Percentiles rank a stretch among this genome's conserved stretches.
phyloP scores from a whole-genome alignment of 2,329 filamentous ascomycete genomes.

The Diaporthe citrichinensis region DNA sequence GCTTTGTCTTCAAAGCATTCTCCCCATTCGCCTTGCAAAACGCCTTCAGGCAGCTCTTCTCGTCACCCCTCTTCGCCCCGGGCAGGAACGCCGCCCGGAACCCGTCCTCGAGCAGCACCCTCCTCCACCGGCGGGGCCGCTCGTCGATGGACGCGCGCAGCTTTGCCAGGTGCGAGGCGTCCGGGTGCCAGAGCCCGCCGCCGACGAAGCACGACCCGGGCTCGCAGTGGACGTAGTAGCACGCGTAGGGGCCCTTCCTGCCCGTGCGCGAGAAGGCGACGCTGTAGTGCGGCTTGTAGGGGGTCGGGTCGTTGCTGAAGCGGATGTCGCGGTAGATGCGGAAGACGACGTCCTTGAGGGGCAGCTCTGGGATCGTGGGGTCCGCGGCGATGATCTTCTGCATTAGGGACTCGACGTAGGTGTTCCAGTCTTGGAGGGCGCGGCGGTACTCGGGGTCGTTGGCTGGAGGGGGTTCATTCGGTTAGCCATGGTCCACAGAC shows the following conservation, averaged over 20 bases:
- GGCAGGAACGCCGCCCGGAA: slow-evolving; percentile 78
- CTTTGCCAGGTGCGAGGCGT: slow-evolving; percentile 73
- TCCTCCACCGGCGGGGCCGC: slow-evolving; percentile 78
- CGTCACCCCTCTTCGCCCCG: slow-evolving; percentile 64
- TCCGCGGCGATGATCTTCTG: slow-evolving; percentile 80
- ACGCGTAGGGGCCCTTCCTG: slow-evolving; percentile 87
- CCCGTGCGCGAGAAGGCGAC: slow-evolving; percentile 91
- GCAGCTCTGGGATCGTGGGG: slow-evolving; percentile 87
- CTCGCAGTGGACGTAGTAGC: slow-evolving; percentile 89
- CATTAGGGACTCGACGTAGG: slow-evolving; percentile 81
- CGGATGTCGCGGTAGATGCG: slow-evolving; percentile 90
- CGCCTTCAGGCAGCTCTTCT: slow-evolving; percentile 73
- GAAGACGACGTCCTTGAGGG: slow-evolving; percentile 87
- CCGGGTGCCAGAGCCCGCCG: slow-evolving; percentile 86
- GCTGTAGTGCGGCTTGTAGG: slow-evolving; percentile 91
- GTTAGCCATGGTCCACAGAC: background rate
- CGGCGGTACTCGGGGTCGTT: slow-evolving; percentile 85
- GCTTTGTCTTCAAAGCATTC: slow-evolving; percentile 86
- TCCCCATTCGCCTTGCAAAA: slow-evolving; percentile 80
- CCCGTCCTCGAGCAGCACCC: slow-evolving; percentile 71
- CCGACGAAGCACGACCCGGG: slow-evolving; percentile 81
- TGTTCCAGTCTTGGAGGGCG: slow-evolving; percentile 84
- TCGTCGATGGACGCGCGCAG: slow-evolving; percentile 83
- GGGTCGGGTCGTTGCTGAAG: slow-evolving; percentile 86
- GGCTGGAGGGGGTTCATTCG: slow-evolving; percentile 60